Evolutionary conservation across 169 alveolate genomes (phyloP).

Genomic region (Babesia bigemina): DNA sequence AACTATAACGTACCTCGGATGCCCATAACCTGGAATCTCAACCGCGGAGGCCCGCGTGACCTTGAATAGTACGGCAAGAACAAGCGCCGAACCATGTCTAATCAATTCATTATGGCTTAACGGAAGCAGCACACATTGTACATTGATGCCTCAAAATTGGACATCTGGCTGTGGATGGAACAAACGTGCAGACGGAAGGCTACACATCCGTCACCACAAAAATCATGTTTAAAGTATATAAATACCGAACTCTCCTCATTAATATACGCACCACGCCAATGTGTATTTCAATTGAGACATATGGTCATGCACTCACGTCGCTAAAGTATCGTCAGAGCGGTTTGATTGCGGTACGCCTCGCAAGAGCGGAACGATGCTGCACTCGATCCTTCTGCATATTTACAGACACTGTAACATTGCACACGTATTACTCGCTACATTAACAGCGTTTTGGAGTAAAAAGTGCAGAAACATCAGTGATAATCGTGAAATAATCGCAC

Average conservation of each 20-base stretch:
- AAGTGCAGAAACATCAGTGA: too few relatives aligned
- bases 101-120: not conserved
- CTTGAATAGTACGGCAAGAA: constrained; percentile 77
- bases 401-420: too few relatives aligned
- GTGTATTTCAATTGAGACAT: not conserved
- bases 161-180: too few relatives aligned
- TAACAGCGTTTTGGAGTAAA: too few relatives aligned
- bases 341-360: too few relatives aligned
- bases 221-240: not conserved
- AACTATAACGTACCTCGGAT: constrained; percentile 65
- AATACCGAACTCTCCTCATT: not conserved
- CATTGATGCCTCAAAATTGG: not conserved
- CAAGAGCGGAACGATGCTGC: too few relatives aligned
- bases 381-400: too few relatives aligned
- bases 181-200: not conserved
- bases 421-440: too few relatives aligned
- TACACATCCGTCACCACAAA: not conserved
- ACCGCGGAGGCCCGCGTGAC: constrained; percentile 79
- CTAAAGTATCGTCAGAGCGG: too few relatives aligned
- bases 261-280: too few relatives aligned
- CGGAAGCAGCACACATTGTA: not conserved
- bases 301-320: too few relatives aligned
- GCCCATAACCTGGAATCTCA: constrained; percentile 80
- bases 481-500: too few relatives aligned
- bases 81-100: constrained; percentile 67